Conservation (phyloP, 2,329 filamentous ascomycete genomes). For the Cryphonectria japonica region DNA sequence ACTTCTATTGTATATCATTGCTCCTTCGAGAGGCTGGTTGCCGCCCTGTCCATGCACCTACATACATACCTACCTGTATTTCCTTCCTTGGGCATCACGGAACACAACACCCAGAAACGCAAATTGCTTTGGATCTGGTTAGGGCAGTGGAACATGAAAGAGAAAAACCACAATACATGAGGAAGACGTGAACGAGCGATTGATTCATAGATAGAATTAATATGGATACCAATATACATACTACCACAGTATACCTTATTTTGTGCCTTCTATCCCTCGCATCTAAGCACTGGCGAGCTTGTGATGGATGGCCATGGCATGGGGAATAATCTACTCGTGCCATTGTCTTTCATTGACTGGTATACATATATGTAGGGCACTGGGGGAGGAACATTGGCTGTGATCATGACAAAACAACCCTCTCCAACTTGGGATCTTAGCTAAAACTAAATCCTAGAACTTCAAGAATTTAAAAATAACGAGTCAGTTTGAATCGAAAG, state of each 20-base stretch:
- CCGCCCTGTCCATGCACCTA: background rate
- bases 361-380: background rate
- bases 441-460: background rate
- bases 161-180: background rate
- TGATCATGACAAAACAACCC: too few species aligned
- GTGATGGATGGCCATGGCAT: too few species aligned
- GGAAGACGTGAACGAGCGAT: background rate
- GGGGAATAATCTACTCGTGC: too few species aligned
- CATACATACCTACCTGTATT: background rate
- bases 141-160: background rate
- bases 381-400: background rate
- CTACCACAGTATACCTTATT: too few species aligned
- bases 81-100: background rate
- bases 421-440: background rate
- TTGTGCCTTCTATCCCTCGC: too few species aligned
- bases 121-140: background rate
- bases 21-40: background rate
- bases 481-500: background rate
- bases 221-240: background rate
- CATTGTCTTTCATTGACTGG: background rate
- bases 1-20: conserved; percentile 1
- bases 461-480: background rate
- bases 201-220: background rate
- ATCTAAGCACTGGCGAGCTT: too few species aligned
- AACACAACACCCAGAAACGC: background rate